Base-by-base conservation (phyloP, 75 land plant genomes). In the Isoetes taiwanensis region DNA sequence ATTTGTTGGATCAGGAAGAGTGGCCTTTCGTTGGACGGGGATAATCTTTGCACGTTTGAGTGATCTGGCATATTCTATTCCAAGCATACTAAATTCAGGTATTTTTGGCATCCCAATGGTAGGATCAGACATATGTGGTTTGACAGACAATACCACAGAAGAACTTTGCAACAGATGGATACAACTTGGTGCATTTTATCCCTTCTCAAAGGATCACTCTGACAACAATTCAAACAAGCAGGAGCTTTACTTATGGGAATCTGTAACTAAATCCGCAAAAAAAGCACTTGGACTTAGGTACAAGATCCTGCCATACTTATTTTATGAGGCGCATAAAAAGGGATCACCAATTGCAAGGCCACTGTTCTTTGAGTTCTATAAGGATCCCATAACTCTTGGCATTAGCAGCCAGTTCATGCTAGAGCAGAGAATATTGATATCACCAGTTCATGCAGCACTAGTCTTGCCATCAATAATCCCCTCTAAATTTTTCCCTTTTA, bases 141-240 rank as follows among this genome's bases (percentile, higher is more conserved):
- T 85, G 31, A 31, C 54, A 6, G 52, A 63, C 3, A 35, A 82
- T 64, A 77, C 91, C 2, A 82, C 65, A 26, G 86, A 82, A 52
- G 91, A 86, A 59, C 86, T 86, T 1, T 86, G 86, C 59, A 43
- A 64, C 12, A 74, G 91, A 0, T 86, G 91, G 91, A 86, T 86
- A 62, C 86, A 82, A 64, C 66, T 85, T 43, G 94, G 94, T 6
- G 94, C 94, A 1, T 87, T 87, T 62, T 87, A 87, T 40, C 94
- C 94, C 23, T 91, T 91, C 58, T 54, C 94, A 1, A 76, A 93
- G 57, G 80, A 80, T 54, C 97, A 91, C 53, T 69, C 82, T 0
- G 73, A 37, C 3, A 63, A 71, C 34, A 29, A 10, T 4, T 41
- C 78, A 1, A 59, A 34, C 1, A 63, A 73, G 24, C 97, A 86